These are phyloP conservation scores for Allantophomopsis cytisporea DNA, from an alignment of 2,329 filamentous ascomycete genomes.

Conservation along the genomic window DNA sequence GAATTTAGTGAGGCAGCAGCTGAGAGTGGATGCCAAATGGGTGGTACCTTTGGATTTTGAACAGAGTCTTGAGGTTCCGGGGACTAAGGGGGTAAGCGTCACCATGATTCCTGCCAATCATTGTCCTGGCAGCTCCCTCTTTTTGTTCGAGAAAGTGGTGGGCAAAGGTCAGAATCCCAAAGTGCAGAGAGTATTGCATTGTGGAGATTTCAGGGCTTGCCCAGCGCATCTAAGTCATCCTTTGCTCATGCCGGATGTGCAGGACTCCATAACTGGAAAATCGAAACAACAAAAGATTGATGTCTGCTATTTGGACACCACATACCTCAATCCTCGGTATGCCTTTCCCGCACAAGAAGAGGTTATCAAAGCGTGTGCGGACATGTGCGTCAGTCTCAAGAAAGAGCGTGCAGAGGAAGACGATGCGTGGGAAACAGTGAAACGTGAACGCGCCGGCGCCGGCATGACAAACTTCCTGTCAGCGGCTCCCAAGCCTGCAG, in stretches of 20 bases:
- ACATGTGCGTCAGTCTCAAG: conserved; percentile 70
- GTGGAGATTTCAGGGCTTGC: conserved; percentile 90
- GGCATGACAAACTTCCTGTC: conserved; percentile 50
- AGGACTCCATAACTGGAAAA: conserved; percentile 59
- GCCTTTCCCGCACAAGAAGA: conserved; percentile 82
- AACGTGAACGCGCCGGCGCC: conserved; percentile 35
- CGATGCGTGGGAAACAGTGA: conserved; percentile 42
- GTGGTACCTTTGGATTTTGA: conserved; percentile 82
- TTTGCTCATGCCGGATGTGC: conserved; percentile 59
- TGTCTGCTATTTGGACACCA: conserved; percentile 93
- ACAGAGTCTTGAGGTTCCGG: conserved; percentile 61
- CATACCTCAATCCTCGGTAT: conserved; percentile 91
- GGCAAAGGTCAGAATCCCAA: conserved; percentile 44
- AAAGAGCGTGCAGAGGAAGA: conserved; percentile 45
- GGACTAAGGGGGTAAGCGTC: conserved; percentile 69
- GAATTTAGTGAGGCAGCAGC: conserved; percentile 75
- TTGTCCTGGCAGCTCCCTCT: conserved; percentile 88
- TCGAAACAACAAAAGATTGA: conserved; percentile 76
- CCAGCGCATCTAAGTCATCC: conserved; percentile 73
- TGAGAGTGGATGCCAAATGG: conserved; percentile 76
- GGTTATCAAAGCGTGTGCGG: conserved; percentile 76
- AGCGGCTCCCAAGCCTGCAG: conserved; percentile 17
- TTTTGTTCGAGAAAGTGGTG: conserved; percentile 73
- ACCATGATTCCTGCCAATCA: conserved; percentile 97
- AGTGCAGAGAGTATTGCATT: conserved; percentile 76